These are phyloP conservation scores for Tricholomella constricta DNA, from an alignment of 768 basidiomycete genomes.

Conservation along the genomic window DNA sequence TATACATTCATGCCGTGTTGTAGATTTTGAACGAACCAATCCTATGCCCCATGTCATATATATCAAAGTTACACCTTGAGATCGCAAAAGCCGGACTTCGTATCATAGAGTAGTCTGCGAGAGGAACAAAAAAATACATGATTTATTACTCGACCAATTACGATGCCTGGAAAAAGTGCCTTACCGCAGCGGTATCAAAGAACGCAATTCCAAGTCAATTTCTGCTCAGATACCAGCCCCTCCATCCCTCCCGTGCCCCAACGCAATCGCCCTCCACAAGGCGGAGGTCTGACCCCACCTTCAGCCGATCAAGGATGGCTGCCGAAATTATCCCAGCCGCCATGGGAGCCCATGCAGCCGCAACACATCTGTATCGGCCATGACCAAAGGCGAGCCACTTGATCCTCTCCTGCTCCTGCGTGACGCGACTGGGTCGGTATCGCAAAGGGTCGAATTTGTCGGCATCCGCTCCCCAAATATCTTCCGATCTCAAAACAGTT, in stretches of 20 bases:
- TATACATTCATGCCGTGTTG: too few species aligned
- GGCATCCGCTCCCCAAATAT: slow-evolving; percentile 40
- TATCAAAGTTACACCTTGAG: too few species aligned
- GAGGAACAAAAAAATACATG: too few species aligned
- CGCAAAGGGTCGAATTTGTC: slow-evolving; percentile 47
- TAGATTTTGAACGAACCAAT: too few species aligned
- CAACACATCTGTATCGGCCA: slow-evolving; percentile 50
- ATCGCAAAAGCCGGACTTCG: too few species aligned
- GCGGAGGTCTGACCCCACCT: slow-evolving; percentile 25
- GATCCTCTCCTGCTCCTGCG: slow-evolving; percentile 19
- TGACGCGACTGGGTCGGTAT: slow-evolving; percentile 21
- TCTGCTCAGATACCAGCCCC: slow-evolving; percentile 39
- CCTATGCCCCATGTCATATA: too few species aligned
- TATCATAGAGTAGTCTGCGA: too few species aligned
- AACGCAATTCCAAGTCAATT: too few species aligned
- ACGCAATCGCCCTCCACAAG: slow-evolving; percentile 32
- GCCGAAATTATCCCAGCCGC: slow-evolving; percentile 51
- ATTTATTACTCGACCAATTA: too few species aligned
- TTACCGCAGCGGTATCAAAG: too few species aligned
- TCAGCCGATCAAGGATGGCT: slow-evolving; percentile 37
- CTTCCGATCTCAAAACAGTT: slow-evolving; percentile 29
- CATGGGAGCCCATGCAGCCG: slow-evolving; percentile 50
- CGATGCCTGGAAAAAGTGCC: too few species aligned
- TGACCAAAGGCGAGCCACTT: slow-evolving; percentile 48
- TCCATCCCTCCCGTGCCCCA: slow-evolving; percentile 46